Base-by-base conservation (phyloP, 1,284 basidiomycete genomes). In the Mixia osmundae region DNA sequence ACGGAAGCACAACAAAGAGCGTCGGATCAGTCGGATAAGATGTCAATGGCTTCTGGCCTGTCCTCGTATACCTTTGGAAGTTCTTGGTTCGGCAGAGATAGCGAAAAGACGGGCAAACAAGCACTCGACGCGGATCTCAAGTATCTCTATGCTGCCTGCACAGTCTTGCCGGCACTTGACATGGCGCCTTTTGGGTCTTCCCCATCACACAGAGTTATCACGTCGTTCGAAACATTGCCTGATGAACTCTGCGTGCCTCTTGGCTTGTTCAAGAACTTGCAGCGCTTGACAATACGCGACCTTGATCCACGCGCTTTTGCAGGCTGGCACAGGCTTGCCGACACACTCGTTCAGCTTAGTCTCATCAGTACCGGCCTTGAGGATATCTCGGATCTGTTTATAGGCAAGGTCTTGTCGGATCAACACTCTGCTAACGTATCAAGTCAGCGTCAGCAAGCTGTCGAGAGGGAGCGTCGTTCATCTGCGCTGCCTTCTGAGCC, bases 141-240 rank as follows among this genome's bases (percentile, higher is more conserved):
- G 53, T 82, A 72, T 57, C 64, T 87, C 46, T 87, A 72, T 58
- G 77, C 77, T 51, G 67, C 71, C 50, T 77, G 85, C 58, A 87
- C 78, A 22, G 80, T 78, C 57, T 61, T 87, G 0, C 79, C 80
- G 12, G 71, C 77, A 2, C 61, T 89, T 31, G 39, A 47, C 9
- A 41, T 57, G 21, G 46, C 45, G 2, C 53, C 53, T 44, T 41
- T 36, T 19, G 32, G 18, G 29, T 39, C 24, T 15, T 23, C 25
- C 59, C 61, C n/a, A 60, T 73, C 41, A 61, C 60, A 38, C 65
- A 67, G 3, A 69, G 69, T 3, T 67, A 68, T 29, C 61, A 64
- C 78, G 9, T 61, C 64, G 11, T 34, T 51, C 8, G 64, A 70
- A 25, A 76, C 83, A 39, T 63, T 72, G 6, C 73, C 77, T 0